Evolutionary conservation across 805 yeast genomes (phyloP).

Genomic region (Wickerhamomyces sydowiorum): DNA sequence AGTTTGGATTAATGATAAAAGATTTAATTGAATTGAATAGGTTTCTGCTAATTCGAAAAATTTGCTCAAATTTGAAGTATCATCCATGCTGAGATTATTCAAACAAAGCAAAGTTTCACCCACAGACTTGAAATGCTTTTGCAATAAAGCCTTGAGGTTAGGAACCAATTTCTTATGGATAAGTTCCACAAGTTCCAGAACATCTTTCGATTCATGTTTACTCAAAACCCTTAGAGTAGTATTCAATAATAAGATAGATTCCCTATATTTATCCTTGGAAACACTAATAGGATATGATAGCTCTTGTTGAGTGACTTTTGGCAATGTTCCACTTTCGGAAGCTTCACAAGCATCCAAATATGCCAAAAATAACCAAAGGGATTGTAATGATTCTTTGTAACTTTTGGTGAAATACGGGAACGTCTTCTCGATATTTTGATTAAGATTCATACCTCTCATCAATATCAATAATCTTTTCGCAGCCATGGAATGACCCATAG

Average conservation of each 20-base stretch:
- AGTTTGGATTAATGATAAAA: background rate
- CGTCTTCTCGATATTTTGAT: background rate
- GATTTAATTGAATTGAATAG: background rate
- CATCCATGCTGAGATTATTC: background rate
- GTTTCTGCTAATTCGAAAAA: background rate
- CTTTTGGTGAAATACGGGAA: background rate
- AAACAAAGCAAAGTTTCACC: background rate
- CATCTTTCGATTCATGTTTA: background rate
- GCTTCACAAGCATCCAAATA: background rate
- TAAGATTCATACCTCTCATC: background rate
- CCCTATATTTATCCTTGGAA: background rate
- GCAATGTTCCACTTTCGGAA: background rate
- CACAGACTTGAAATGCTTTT: background rate
- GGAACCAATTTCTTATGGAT: background rate
- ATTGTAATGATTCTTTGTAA: background rate
- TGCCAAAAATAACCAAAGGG: background rate
- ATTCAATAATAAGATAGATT: background rate
- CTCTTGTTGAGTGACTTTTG: background rate
- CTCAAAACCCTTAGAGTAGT: background rate
- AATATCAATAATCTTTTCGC: background rate
- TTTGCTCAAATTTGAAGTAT: background rate
- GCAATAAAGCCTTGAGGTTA: background rate
- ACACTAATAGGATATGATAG: background rate
- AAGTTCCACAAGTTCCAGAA: background rate
- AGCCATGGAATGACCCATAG: background rate